Conservation (phyloP, 148 eudicot species). For the Cornus kousa region DNA sequence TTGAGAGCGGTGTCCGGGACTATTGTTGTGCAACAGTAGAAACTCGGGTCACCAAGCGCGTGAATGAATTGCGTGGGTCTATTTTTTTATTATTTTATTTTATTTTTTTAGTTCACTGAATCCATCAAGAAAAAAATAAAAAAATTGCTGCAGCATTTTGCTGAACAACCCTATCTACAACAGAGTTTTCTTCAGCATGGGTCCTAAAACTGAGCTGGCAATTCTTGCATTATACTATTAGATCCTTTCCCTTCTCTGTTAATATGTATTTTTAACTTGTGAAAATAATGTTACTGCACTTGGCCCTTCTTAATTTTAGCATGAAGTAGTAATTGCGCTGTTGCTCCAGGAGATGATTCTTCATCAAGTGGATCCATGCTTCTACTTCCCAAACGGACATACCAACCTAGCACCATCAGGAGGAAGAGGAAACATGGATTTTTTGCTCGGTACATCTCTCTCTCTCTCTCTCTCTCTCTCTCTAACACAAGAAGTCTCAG, state of each 20-base stretch:
- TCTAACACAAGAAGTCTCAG: neutral
- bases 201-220: neutral
- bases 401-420: constrained; percentile 89
- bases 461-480: constrained; percentile 1
- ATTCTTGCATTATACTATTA: neutral
- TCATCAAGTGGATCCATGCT: constrained; percentile 68
- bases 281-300: neutral
- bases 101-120: too few relatives aligned
- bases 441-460: constrained; percentile 65
- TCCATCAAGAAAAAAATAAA: too few relatives aligned
- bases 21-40: too few relatives aligned
- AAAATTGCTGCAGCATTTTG: neutral
- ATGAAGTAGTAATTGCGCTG: neutral
- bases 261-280: too few relatives aligned
- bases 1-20: too few relatives aligned
- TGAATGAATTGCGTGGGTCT: too few relatives aligned
- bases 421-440: constrained; percentile 90
- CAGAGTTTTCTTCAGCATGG: neutral
- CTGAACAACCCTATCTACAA: neutral
- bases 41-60: too few relatives aligned
- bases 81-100: too few relatives aligned
- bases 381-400: constrained; percentile 72
- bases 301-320: neutral
- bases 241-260: too few relatives aligned
- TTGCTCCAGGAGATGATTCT: constrained; percentile 51